These are phyloP conservation scores for Talaromyces sp. DNA, from an alignment of 2,329 filamentous ascomycete species.

Conservation along the genomic window DNA sequence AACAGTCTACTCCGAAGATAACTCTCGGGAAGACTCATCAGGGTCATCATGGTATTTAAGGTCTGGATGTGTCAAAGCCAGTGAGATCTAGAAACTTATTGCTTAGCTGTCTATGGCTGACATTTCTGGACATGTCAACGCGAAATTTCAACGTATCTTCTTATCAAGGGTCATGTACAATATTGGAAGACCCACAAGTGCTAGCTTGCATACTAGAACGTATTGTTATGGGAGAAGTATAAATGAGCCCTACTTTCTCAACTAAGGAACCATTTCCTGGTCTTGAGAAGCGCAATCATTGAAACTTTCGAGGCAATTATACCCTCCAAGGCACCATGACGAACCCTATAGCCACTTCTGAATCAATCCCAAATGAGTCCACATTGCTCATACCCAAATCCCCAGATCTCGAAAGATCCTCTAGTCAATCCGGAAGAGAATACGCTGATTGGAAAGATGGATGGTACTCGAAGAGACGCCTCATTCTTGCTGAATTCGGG, in stretches of 20 bases:
- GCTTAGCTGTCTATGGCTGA: neutral
- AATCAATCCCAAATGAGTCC: conserved; percentile 20
- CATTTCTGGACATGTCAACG: neutral
- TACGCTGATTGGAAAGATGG: conserved; percentile 14
- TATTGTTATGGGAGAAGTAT: neutral
- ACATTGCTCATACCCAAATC: conserved; percentile 27
- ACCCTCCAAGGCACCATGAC: neutral
- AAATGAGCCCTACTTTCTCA: neutral
- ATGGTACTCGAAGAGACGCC: conserved; percentile 28
- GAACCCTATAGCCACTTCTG: neutral
- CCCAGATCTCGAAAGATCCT: conserved; percentile 12
- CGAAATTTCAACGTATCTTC: neutral
- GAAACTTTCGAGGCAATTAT: neutral
- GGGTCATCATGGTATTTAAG: neutral
- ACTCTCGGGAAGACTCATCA: neutral
- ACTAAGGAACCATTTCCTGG: neutral
- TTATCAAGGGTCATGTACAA: neutral
- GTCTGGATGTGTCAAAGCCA: neutral
- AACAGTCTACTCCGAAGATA: neutral
- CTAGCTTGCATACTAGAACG: neutral
- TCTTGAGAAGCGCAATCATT: neutral
- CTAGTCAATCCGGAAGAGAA: conserved; percentile 7
- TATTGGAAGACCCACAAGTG: neutral
- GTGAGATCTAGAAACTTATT: neutral
- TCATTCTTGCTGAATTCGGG: conserved; percentile 57